A percentile compares a stretch with the other conserved stretches of the same genome.
phyloP scores from a whole-genome alignment of 306 rosid genomes.

The Begonia fuchsioides region DNA sequence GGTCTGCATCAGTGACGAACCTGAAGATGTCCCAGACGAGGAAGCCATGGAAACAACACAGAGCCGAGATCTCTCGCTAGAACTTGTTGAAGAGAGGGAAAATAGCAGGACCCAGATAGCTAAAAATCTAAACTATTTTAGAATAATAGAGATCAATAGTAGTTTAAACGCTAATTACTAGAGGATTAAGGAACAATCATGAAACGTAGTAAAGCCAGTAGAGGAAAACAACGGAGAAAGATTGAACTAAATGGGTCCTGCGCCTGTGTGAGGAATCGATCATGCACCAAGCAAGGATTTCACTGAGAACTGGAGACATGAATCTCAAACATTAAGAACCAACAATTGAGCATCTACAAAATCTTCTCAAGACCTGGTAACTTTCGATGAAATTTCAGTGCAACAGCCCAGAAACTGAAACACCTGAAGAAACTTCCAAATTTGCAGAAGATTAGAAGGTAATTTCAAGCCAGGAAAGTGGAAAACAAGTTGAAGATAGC shows the following conservation, averaged over 20 bases:
- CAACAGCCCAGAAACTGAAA: too few species aligned
- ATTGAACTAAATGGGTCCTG: constrained; percentile 93
- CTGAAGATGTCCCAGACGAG: constrained; percentile 45
- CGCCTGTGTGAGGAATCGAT: constrained; percentile 68
- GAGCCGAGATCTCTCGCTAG: neutral
- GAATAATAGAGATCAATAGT: neutral
- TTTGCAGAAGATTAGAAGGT: too few species aligned
- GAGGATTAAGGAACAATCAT: constrained; percentile 22
- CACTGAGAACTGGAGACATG: constrained; percentile 83
- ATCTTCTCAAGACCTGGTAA: too few species aligned
- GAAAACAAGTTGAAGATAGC: too few species aligned
- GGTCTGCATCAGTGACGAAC: constrained; percentile 27
- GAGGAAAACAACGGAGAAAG: constrained; percentile 86
- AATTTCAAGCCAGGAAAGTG: too few species aligned
- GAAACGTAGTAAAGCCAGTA: constrained; percentile 87
- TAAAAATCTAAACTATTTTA: neutral
- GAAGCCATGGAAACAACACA: constrained; percentile 33
- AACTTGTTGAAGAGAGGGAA: neutral
- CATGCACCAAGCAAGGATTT: constrained; percentile 69
- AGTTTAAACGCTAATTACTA: neutral
- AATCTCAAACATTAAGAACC: constrained; percentile 64
- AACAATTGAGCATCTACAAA: constrained; percentile 36
- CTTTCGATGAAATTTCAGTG: too few species aligned
- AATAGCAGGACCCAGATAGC: constrained; percentile 43
- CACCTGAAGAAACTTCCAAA: too few species aligned